phyloP scores from a whole-genome alignment of 352 stramenopile species.

The Thalassiosira ordinaria region DNA sequence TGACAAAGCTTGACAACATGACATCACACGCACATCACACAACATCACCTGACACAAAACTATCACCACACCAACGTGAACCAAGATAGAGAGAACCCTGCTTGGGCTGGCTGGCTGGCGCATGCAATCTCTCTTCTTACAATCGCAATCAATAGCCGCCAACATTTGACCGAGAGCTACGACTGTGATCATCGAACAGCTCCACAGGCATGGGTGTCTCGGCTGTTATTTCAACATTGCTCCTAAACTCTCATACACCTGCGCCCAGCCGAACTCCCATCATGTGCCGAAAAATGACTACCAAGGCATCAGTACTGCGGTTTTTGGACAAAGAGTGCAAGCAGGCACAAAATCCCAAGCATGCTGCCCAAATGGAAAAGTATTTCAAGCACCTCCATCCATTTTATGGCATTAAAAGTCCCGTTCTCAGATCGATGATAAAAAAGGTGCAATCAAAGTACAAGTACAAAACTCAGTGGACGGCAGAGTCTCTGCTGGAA shows the following conservation, averaged over 20 bases:
- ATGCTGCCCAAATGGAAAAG: constrained; percentile 9
- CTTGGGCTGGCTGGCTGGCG: too few relatives aligned
- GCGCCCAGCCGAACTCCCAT: background rate
- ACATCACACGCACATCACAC: background rate
- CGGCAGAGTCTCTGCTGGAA: constrained; percentile 4
- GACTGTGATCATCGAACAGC: too few relatives aligned
- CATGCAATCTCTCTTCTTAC: too few relatives aligned
- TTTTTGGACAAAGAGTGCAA: constrained; percentile 26
- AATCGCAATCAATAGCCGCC: too few relatives aligned
- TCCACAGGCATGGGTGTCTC: too few relatives aligned
- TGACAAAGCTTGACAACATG: too few relatives aligned
- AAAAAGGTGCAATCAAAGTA: constrained; percentile 5
- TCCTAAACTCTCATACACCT: background rate
- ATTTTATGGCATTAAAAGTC: constrained; percentile 38
- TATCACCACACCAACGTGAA: background rate
- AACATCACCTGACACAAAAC: background rate
- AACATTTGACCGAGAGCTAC: too few relatives aligned
- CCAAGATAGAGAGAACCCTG: too few relatives aligned
- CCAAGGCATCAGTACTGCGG: background rate
- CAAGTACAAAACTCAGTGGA: constrained; percentile 15
- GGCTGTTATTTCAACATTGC: too few relatives aligned
- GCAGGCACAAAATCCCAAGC: constrained; percentile 1
- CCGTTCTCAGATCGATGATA: constrained; percentile 12
- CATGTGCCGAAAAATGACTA: background rate
- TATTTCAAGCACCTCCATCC: constrained; percentile 41